phyloP scores from a whole-genome alignment of 352 stramenopile species.

The Globisporangium sylvaticum region DNA sequence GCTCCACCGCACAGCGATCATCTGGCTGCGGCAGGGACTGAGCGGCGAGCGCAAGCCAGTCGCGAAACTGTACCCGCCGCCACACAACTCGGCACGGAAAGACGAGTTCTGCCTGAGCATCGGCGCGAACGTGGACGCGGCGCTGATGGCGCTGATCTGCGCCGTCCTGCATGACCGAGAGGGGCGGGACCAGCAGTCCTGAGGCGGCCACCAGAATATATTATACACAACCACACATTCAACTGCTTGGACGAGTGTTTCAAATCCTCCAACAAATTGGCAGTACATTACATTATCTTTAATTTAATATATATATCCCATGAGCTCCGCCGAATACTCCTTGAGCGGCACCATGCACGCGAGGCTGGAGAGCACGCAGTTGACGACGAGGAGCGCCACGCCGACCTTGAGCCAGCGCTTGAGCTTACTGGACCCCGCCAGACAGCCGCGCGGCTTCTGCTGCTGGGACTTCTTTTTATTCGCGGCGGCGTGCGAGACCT shows the following conservation, averaged over 20 bases:
- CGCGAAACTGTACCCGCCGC: background rate
- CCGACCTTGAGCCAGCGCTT: conserved; percentile 27
- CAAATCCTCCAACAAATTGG: too few relatives aligned
- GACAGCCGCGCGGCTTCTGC: conserved; percentile 1
- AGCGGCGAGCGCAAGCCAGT: conserved; percentile 10
- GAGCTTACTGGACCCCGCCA: background rate
- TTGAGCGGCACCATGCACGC: conserved; percentile 40
- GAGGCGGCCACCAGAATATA: background rate
- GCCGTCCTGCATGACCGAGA: background rate
- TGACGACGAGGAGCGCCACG: conserved; percentile 10
- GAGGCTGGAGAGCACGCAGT: conserved; percentile 19
- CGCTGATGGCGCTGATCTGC: conserved; percentile 7
- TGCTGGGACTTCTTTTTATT: background rate
- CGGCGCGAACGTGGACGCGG: conserved; percentile 6
- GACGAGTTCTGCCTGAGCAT: conserved; percentile 3
- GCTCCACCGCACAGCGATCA: conserved; percentile 17
- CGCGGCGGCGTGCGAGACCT: background rate
- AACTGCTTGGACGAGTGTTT: too few relatives aligned
- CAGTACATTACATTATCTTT: too few relatives aligned
- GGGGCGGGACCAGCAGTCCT: background rate
- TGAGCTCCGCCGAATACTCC: too few relatives aligned
- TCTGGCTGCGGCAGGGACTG: conserved; percentile 20
- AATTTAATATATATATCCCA: too few relatives aligned
- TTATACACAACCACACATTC: too few relatives aligned
- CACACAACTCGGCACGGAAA: background rate